Evolutionary conservation across 1,284 basidiomycete genomes (phyloP), one percentile per base, ranked within the genome.

Genomic region (Ustilago crameri): DNA sequence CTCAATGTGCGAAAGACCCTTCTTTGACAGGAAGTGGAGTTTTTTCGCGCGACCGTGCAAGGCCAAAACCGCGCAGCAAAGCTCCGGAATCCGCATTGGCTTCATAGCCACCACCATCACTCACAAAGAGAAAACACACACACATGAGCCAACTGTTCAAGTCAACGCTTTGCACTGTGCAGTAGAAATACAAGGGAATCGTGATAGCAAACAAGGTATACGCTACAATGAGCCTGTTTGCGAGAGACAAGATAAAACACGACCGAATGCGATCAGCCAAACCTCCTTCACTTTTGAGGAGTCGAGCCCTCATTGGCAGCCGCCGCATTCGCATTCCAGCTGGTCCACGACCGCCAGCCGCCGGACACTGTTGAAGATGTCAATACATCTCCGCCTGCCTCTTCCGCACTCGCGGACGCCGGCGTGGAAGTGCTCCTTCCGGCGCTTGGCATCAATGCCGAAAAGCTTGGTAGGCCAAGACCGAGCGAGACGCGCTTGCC

Each of bases 321-420:
- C n/a, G n/a, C n/a, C n/a, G n/a, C n/a, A n/a, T n/a, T 37, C 38
- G 58, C 41, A 32, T 58, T 68, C 65, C 65, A 68, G 2, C 56
- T 51, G 24, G 65, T 43, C 59, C 65, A 68, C 12, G 65, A 62
- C 9, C 59, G 50, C 65, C 65, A 68, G 32, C 59, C 65, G 22
- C 51, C 58, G 27, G 44, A 51, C 20, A 54, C 20, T 14, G 56
- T 10, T 3, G 54, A 51, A 9, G 58, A 54, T 7, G 59, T 49
- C 24, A 9, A 23, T 30, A 23, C 40, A 15, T 2, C 30, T 34
- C 9, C 30, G 22, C 9, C 3, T 23, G 41, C 41, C 12, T 2
- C 5, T 3, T 42, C 20, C 9, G 18, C 41, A 15, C 22, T 22
- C 9, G 20, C 41, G 12, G 41, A 9, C 2, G 46, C 20, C 22